Evolutionary conservation across 306 rosid species (phyloP).

Genomic region (Trichosanthes cucumerina): DNA sequence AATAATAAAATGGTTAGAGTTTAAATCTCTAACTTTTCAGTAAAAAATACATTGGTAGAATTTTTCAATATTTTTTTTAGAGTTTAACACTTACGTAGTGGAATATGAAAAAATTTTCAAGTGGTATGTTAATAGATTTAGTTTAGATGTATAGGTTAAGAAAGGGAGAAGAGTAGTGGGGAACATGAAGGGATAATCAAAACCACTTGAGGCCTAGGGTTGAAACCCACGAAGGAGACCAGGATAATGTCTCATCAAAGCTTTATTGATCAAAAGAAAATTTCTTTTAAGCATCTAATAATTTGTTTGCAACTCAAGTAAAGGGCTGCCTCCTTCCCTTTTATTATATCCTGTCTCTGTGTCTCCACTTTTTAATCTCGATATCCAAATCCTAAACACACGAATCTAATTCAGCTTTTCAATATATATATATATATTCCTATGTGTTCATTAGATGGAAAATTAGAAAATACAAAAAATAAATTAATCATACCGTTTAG

Average conservation of each 20-base stretch:
- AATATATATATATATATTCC: neutral
- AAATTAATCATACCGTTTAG: neutral
- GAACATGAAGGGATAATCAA: neutral
- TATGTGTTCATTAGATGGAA: too few relatives aligned
- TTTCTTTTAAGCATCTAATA: neutral
- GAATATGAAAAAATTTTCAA: too few relatives aligned
- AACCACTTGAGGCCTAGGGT: constrained; percentile 1
- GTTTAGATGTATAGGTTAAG: neutral
- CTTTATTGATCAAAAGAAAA: constrained; percentile 3
- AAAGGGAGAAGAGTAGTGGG: constrained; percentile 9
- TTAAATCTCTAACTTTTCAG: too few relatives aligned
- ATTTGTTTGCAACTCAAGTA: neutral
- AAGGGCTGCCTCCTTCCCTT: neutral
- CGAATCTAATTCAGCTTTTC: neutral
- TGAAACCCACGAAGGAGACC: constrained; percentile 14
- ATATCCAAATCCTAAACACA: neutral
- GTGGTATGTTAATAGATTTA: neutral
- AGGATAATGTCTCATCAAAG: neutral
- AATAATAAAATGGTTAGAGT: too few relatives aligned
- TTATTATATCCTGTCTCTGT: neutral
- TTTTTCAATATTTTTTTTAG: too few relatives aligned
- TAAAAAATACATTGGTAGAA: too few relatives aligned
- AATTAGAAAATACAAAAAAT: too few relatives aligned
- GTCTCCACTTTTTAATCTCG: constrained; percentile 1
- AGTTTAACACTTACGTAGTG: too few relatives aligned